Evolutionary conservation across 768 basidiomycete species (phyloP).

Genomic region (Auricularia sp.): DNA sequence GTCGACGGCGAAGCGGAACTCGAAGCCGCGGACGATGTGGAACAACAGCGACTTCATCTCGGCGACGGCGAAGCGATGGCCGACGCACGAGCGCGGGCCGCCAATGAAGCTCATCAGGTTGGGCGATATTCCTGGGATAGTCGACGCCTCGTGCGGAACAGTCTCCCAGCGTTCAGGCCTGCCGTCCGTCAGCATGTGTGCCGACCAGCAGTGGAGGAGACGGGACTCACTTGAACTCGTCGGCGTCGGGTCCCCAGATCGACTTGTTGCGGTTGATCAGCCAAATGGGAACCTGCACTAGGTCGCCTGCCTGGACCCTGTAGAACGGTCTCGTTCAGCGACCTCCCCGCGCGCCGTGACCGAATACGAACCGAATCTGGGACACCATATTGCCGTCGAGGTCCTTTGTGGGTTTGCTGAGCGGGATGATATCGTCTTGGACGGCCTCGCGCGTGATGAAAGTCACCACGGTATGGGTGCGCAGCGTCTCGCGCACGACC

Average conservation of each 20-base stretch:
- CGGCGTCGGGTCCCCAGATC: too few relatives aligned
- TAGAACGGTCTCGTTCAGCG: too few relatives aligned
- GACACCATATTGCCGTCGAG: slow-evolving; percentile 9
- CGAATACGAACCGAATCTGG: slow-evolving; percentile 9
- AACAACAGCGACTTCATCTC: slow-evolving; percentile 4
- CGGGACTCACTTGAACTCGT: too few relatives aligned
- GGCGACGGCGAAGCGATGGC: slow-evolving; percentile 1
- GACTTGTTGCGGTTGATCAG: too few relatives aligned
- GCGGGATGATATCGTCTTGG: slow-evolving; percentile 41
- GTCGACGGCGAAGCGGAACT: slow-evolving; percentile 1
- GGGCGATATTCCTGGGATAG: background rate
- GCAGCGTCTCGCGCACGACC: slow-evolving; percentile 47
- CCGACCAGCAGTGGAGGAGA: too few relatives aligned
- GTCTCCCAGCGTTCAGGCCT: background rate
- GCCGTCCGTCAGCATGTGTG: too few relatives aligned
- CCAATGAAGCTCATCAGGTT: background rate
- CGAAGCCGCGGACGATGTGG: slow-evolving; percentile 2
- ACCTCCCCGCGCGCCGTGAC: too few relatives aligned
- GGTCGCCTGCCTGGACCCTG: too few relatives aligned
- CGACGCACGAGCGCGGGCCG: slow-evolving; percentile 1
- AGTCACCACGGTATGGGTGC: slow-evolving; percentile 47
- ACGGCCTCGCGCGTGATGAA: slow-evolving; percentile 24
- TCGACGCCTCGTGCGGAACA: background rate
- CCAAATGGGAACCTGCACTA: too few relatives aligned
- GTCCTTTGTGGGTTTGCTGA: slow-evolving; percentile 24